phyloP scores from a whole-genome alignment of 371 early-diverging fungal species.

The Mucor indicus region DNA sequence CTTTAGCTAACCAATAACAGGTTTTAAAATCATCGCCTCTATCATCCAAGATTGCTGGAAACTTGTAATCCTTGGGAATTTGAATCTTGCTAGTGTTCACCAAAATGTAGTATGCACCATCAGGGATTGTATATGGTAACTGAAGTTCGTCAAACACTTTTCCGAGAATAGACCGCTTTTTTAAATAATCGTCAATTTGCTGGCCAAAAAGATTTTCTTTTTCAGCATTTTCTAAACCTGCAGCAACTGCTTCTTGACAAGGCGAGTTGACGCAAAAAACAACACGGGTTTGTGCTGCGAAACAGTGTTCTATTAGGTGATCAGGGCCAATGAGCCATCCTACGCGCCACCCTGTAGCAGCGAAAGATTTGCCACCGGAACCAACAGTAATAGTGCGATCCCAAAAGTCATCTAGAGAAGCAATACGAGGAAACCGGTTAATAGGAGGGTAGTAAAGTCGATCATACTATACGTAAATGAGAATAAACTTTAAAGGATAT shows the following conservation, averaged over 20 bases:
- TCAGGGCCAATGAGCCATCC: constrained; percentile 92
- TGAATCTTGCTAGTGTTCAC: constrained; percentile 75
- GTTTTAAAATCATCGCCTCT: constrained; percentile 77
- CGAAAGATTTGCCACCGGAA: constrained; percentile 91
- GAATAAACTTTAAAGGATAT: neutral
- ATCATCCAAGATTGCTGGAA: constrained; percentile 60
- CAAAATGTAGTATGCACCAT: constrained; percentile 93
- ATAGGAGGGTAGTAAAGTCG: constrained; percentile 78
- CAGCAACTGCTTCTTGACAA: constrained; percentile 88
- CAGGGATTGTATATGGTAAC: constrained; percentile 81
- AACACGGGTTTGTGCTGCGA: constrained; percentile 88
- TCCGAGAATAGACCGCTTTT: constrained; percentile 73
- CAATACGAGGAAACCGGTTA: constrained; percentile 69
- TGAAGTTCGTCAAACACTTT: constrained; percentile 68
- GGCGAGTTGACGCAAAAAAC: constrained; percentile 90
- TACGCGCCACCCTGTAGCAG: constrained; percentile 96
- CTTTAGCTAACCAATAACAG: constrained; percentile 85
- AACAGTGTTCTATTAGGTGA: constrained; percentile 67
- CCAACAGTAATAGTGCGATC: constrained; percentile 93
- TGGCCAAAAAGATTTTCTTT: constrained; percentile 62
- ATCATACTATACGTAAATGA: constrained; percentile 67
- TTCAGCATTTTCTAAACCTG: constrained; percentile 68
- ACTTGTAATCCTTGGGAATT: constrained; percentile 62
- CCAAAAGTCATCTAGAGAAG: constrained; percentile 82
- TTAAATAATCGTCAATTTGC: constrained; percentile 67